phyloP scores from a whole-genome alignment of 768 basidiomycete genomes.

The Cystofilobasidium ferigula region DNA sequence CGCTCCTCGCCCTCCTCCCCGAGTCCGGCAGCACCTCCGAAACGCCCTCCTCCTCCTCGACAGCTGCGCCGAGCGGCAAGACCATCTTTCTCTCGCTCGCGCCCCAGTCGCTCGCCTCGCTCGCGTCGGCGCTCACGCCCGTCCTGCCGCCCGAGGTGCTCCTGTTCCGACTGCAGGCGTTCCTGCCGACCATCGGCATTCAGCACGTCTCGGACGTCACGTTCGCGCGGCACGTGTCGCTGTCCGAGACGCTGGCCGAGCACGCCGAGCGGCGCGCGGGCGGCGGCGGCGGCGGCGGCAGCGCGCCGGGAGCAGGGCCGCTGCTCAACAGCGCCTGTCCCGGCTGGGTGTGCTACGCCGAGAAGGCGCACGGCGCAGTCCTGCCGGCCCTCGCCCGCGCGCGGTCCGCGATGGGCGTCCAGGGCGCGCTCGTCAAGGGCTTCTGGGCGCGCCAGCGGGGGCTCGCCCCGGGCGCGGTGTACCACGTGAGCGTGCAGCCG shows the following conservation, averaged over 20 bases:
- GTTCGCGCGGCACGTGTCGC: slow-evolving; percentile 75
- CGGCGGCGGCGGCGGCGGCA: no score
- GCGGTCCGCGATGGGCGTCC: slow-evolving; percentile 87
- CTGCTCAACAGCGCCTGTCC: slow-evolving; percentile 95
- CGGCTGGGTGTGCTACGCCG: slow-evolving; percentile 98
- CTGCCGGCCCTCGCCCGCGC: slow-evolving; percentile 76
- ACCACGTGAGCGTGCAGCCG: slow-evolving; percentile 96
- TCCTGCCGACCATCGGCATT: slow-evolving; percentile 52
- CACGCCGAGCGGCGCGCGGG: slow-evolving; percentile 56
- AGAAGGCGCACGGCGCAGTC: slow-evolving; percentile 91
- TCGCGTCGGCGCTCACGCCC: slow-evolving; percentile 48
- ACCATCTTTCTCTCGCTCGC: slow-evolving; percentile 61
- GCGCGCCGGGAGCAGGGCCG: slow-evolving; percentile 47
- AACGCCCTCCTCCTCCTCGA: not conserved
- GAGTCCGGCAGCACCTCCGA: not conserved
- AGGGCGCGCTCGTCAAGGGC: slow-evolving; percentile 84
- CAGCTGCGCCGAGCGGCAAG: not conserved
- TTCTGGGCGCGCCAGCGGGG: slow-evolving; percentile 65
- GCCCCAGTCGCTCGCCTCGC: slow-evolving; percentile 72
- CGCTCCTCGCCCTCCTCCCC: slow-evolving; percentile 19
- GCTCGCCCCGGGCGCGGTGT: slow-evolving; percentile 70
- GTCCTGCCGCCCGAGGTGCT: slow-evolving; percentile 44
- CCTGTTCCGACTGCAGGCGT: slow-evolving; percentile 44
- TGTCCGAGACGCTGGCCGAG: slow-evolving; percentile 70
- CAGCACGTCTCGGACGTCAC: slow-evolving; percentile 86